A percentile compares a stretch with the other conserved stretches of the same genome.
Conservation (phyloP, 257 asterid species). For the Verbascum thapsus region DNA sequence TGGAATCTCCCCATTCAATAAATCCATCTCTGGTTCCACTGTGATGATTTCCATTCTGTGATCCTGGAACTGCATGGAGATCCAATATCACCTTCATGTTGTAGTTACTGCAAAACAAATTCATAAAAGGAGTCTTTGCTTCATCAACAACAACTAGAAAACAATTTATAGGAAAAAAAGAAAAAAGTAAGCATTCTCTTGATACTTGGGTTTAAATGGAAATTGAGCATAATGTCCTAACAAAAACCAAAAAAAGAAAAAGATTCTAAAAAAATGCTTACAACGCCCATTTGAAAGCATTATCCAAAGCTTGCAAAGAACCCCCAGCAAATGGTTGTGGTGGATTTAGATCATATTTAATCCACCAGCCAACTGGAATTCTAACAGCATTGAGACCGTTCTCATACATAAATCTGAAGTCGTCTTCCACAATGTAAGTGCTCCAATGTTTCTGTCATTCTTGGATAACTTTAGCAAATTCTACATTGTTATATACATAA, state of each 20-base stretch:
- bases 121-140: not conserved
- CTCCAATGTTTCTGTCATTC: slow-evolving; percentile 43
- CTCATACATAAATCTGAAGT: slow-evolving; percentile 48
- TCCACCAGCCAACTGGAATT: slow-evolving; percentile 58
- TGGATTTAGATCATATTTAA: slow-evolving; percentile 43
- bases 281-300: slow-evolving; percentile 52
- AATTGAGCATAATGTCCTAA: slow-evolving; percentile 8
- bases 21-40: slow-evolving; percentile 55
- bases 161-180: not conserved
- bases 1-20: slow-evolving; percentile 49
- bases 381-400: slow-evolving; percentile 48
- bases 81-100: slow-evolving; percentile 52
- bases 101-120: slow-evolving; percentile 35
- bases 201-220: not conserved
- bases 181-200: not conserved
- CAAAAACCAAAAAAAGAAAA: slow-evolving; percentile 5
- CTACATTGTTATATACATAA: not conserved
- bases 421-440: slow-evolving; percentile 47
- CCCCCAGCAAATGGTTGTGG: slow-evolving; percentile 52
- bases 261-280: slow-evolving; percentile 20
- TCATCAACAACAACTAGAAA: not conserved
- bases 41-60: slow-evolving; percentile 58
- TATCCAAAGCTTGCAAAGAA: slow-evolving; percentile 45
- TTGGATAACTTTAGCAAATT: slow-evolving; percentile 8
- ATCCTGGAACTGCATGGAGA: slow-evolving; percentile 55